Evolutionary conservation across 176 grass and related monocot species (phyloP).

Genomic region (maize (Zea mays)): Zm-B73-REFERENCE-NAM-5.0 NC_050102.1:161188001-161188500

Average conservation of each 20-base stretch:
- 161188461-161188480: conserved; percentile 83
- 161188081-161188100: not conserved
- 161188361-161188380: conserved; percentile 34
- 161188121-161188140: conserved; percentile 9
- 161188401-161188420: conserved; percentile 91
- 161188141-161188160: conserved; percentile 22
- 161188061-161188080: not conserved
- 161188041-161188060: not conserved
- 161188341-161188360: conserved; percentile 34
- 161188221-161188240: conserved; percentile 98
- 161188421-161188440: conserved; percentile 94
- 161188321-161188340: conserved; percentile 20
- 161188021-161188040: not conserved
- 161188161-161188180: not conserved
- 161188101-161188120: not conserved
- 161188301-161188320: conserved; percentile 20
- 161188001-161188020: no score
- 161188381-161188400: conserved; percentile 92
- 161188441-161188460: conserved; percentile 91
- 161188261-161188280: conserved; percentile 33
- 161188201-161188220: conserved; percentile 90
- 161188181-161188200: conserved; percentile 88
- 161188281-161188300: conserved; percentile 13
- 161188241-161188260: conserved; percentile 45
- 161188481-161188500: conserved; percentile 87